Conservation (phyloP, 2,329 filamentous ascomycete genomes). For the Rachicladosporium sp. region DNA sequence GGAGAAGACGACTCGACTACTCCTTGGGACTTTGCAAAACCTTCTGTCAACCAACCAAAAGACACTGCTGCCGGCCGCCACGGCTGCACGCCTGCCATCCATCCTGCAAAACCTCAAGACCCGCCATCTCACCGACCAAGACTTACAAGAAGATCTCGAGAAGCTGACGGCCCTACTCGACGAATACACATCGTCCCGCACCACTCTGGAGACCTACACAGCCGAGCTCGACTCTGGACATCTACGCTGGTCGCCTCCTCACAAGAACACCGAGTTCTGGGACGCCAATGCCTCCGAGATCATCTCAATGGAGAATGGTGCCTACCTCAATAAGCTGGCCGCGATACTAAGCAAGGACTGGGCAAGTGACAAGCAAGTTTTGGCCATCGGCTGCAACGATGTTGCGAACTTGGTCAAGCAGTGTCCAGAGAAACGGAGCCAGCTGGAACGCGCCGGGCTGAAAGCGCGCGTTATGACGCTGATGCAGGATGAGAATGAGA, state of each 20-base stretch:
- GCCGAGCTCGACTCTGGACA: conserved; percentile 78
- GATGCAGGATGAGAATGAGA: conserved; percentile 81
- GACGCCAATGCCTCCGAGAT: conserved; percentile 81
- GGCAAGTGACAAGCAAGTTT: conserved; percentile 74
- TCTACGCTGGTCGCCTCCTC: conserved; percentile 83
- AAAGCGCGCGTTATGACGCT: conserved; percentile 86
- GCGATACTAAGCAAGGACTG: conserved; percentile 69
- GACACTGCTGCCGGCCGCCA: conserved; percentile 64
- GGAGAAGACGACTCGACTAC: conserved; percentile 89
- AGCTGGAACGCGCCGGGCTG: conserved; percentile 71
- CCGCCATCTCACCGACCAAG: conserved; percentile 39
- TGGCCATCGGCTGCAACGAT: conserved; percentile 89
- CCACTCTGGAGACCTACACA: conserved; percentile 57
- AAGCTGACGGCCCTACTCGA: conserved; percentile 53
- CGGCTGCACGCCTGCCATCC: conserved; percentile 67
- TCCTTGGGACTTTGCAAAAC: conserved; percentile 81
- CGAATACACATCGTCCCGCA: conserved; percentile 64
- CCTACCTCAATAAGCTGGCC: conserved; percentile 66
- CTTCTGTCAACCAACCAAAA: conserved; percentile 63
- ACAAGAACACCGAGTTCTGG: conserved; percentile 81
- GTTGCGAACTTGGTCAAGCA: conserved; percentile 80
- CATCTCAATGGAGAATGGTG: conserved; percentile 68
- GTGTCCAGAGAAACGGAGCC: conserved; percentile 68
- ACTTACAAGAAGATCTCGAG: conserved; percentile 39
- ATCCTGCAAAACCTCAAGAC: conserved; percentile 46